Evolutionary conservation across 179 eudicot species (phyloP), one percentile per base, ranked within the genome.

Genomic region (Corrigiola litoralis): DNA sequence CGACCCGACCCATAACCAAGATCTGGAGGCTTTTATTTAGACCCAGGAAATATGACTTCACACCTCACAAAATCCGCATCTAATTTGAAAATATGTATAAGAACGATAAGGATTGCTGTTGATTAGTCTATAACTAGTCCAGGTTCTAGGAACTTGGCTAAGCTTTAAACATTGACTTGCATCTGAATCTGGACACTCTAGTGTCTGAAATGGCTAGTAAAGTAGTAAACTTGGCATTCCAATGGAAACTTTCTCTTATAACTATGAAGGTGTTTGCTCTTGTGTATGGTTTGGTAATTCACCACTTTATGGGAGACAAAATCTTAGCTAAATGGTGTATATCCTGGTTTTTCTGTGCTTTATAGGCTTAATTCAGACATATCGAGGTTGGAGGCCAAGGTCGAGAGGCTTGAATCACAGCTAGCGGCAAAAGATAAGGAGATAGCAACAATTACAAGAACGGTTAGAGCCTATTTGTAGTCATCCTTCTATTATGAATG

Each of bases 321-420:
- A 21, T 40, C 40, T 27, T 47, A 24, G 47, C 42, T 55, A 42
- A 31, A 24, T 37, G n/a, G 45, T 42, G 37, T 50, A 32, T n/a
- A n/a, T 65, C 36, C 63, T 32, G 46, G 36, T 51, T 75, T 58
- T 62, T 42, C 8, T 70, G 65, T 28, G 8, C 23, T 56, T 71
- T 61, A 14, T 56, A 95, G 97, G 57, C 85, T 88, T 54, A 60
- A 81, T 53, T 95, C 99, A 11, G 99, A 95, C 76, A 82, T 91
- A 71, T 82, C 99, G 80, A 91, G 99, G 72, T 75, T 91, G 74
- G 99, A 95, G 76, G 88, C 95, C 48, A 95, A 91, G 78, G 89
- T 91, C 27, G 99, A 95, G 80, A 91, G 97, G 79, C 86, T 91
- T 69, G 99, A 95, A 73, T 63, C 90, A 2, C 96, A 83, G 48